phyloP scores from a whole-genome alignment of 2,329 filamentous ascomycete genomes.

The Penicillium sp. region DNA sequence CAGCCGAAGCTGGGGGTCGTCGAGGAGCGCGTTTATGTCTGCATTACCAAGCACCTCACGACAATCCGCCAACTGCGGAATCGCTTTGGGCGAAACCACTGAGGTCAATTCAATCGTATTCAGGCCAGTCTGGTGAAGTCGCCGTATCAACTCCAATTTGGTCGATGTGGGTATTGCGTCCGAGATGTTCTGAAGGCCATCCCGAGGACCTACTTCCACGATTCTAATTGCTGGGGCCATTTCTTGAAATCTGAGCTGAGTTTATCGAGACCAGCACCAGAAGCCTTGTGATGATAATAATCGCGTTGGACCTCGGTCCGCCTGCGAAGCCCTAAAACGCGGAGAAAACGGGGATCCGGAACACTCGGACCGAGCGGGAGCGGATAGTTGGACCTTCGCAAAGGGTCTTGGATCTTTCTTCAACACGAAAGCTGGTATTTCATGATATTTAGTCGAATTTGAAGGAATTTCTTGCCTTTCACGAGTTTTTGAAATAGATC shows the following conservation, averaged over 20 bases:
- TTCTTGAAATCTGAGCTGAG: not conserved
- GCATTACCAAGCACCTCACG: slow-evolving; percentile 22
- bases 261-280: not conserved
- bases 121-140: slow-evolving; percentile 68
- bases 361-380: not conserved
- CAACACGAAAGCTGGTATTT: too few relatives aligned
- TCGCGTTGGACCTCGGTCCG: not conserved
- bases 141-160: slow-evolving; percentile 74
- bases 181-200: slow-evolving; percentile 87
- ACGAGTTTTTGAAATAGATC: not conserved
- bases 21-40: slow-evolving; percentile 56
- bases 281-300: not conserved
- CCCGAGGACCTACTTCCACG: slow-evolving; percentile 80
- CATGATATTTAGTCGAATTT: too few relatives aligned
- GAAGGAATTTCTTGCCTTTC: too few relatives aligned
- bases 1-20: slow-evolving; percentile 20
- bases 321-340: not conserved
- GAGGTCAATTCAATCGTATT: slow-evolving; percentile 77
- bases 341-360: too few relatives aligned
- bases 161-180: slow-evolving; percentile 67
- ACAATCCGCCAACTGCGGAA: slow-evolving; percentile 66
- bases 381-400: too few relatives aligned
- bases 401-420: too few relatives aligned
- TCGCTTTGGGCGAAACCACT: slow-evolving; percentile 81
- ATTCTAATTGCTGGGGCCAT: slow-evolving; percentile 51